phyloP scores from a whole-genome alignment of 2,329 filamentous ascomycete genomes.

The Juglanconis sp. region DNA sequence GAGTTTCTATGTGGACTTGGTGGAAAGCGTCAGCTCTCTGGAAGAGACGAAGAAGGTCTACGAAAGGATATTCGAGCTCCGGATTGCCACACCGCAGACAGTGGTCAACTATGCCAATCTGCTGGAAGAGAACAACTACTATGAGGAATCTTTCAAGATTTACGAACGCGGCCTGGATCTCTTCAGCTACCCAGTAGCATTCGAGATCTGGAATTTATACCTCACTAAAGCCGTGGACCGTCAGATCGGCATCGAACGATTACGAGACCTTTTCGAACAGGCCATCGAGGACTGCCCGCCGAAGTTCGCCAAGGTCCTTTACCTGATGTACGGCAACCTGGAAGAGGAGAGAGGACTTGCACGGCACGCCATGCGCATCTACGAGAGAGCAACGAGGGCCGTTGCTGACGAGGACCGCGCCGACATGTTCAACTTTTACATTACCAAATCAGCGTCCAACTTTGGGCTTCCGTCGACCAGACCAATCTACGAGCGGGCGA shows the following conservation, averaged over 20 bases:
- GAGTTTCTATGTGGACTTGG: slow-evolving; percentile 98
- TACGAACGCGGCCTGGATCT: slow-evolving; percentile 95
- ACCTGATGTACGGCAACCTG: slow-evolving; percentile 96
- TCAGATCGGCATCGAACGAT: slow-evolving; percentile 89
- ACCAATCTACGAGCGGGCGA: slow-evolving; percentile 94
- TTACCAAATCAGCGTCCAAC: slow-evolving; percentile 96
- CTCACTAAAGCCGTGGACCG: slow-evolving; percentile 95
- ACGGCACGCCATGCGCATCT: slow-evolving; percentile 97
- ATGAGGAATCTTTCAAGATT: slow-evolving; percentile 95
- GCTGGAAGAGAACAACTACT: slow-evolving; percentile 90
- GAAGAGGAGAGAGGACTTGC: slow-evolving; percentile 95
- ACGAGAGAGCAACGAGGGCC: slow-evolving; percentile 91
- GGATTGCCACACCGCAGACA: slow-evolving; percentile 95
- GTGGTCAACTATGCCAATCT: slow-evolving; percentile 98
- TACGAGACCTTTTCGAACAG: slow-evolving; percentile 95
- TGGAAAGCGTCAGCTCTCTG: slow-evolving; percentile 87
- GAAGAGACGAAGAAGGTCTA: slow-evolving; percentile 94
- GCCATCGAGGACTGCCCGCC: slow-evolving; percentile 91
- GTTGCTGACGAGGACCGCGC: slow-evolving; percentile 92
- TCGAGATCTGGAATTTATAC: slow-evolving; percentile 98
- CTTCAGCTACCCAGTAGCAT: slow-evolving; percentile 97
- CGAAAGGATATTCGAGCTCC: slow-evolving; percentile 95
- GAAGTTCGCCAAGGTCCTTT: slow-evolving; percentile 92
- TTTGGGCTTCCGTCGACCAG: slow-evolving; percentile 93
- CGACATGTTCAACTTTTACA: slow-evolving; percentile 99